Percentiles rank a stretch among this genome's conserved stretches.
Conservation (phyloP, 345 rosid genomes). For the Eucalyptus tenuipes region DNA sequence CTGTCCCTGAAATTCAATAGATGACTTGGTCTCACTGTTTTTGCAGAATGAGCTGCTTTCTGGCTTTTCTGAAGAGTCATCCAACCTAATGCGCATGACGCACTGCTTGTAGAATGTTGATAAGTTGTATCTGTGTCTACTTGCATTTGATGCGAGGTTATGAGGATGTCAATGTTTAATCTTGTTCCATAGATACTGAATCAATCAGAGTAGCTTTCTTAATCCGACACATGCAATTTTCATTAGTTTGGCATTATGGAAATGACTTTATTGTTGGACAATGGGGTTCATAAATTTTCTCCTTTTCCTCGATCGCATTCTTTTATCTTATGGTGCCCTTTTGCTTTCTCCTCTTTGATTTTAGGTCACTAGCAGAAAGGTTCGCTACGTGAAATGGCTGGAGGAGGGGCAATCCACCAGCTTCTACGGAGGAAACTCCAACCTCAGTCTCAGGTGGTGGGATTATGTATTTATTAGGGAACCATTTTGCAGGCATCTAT, state of each 20-base stretch:
- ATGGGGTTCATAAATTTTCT: background rate
- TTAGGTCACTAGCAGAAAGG: slow-evolving; percentile 7
- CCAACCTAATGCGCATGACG: background rate
- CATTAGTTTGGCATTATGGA: background rate
- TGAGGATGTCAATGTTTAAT: background rate
- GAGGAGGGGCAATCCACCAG: slow-evolving; percentile 89
- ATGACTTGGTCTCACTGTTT: background rate
- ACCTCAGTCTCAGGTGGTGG: slow-evolving; percentile 50
- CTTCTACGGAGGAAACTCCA: slow-evolving; percentile 78
- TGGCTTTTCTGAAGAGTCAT: background rate
- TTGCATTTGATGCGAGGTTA: background rate
- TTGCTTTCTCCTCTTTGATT: background rate
- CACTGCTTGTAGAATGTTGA: background rate
- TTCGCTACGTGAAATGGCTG: slow-evolving; percentile 51
- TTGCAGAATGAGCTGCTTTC: background rate
- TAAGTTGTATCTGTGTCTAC: background rate
- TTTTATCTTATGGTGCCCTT: background rate
- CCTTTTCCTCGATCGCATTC: background rate
- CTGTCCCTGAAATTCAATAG: background rate
- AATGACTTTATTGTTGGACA: background rate
- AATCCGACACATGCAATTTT: background rate
- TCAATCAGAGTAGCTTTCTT: background rate
- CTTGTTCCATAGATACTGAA: background rate
- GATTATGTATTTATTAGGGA: background rate
- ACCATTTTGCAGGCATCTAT: background rate